Conservation (phyloP, 2,329 filamentous ascomycete genomes). For the Verticillium zaregamsianum region DNA sequence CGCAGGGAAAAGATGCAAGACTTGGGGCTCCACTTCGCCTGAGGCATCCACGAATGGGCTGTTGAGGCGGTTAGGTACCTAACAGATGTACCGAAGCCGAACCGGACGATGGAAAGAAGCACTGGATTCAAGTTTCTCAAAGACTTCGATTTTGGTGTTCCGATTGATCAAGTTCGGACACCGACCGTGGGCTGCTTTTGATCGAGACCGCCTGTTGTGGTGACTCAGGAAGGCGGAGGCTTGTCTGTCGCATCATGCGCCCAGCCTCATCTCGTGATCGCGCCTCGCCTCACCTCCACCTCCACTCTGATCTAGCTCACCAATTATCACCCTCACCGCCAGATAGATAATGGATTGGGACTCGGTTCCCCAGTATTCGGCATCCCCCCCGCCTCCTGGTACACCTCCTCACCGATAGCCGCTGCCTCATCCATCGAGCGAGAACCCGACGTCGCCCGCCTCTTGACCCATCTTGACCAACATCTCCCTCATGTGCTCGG, state of each 20-base stretch:
- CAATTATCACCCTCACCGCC: neutral
- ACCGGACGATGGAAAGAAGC: neutral
- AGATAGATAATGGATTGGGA: neutral
- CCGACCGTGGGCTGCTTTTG: neutral
- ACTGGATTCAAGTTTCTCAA: neutral
- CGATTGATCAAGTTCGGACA: neutral
- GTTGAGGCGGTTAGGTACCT: neutral
- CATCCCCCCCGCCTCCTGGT: neutral
- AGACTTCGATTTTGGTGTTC: neutral
- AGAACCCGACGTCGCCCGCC: conserved; percentile 60
- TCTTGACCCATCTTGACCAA: conserved; percentile 59
- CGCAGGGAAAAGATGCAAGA: conserved; percentile 28
- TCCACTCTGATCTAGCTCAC: neutral
- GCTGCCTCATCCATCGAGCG: conserved; percentile 36
- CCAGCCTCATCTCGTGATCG: neutral
- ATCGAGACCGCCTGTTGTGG: neutral
- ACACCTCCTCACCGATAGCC: neutral
- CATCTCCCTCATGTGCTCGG: conserved; percentile 59
- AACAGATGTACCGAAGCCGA: neutral
- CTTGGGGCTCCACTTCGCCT: conserved; percentile 8
- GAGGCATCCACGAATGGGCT: conserved; percentile 7
- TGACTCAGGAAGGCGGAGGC: neutral
- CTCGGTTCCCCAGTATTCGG: neutral
- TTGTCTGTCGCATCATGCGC: neutral
- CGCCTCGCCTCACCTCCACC: neutral